A percentile compares a stretch with the other conserved stretches of the same genome.
Evolutionary conservation across 495 filamentous ascomycete genomes (phyloP).

Genomic region (Lepraria neglecta): DNA sequence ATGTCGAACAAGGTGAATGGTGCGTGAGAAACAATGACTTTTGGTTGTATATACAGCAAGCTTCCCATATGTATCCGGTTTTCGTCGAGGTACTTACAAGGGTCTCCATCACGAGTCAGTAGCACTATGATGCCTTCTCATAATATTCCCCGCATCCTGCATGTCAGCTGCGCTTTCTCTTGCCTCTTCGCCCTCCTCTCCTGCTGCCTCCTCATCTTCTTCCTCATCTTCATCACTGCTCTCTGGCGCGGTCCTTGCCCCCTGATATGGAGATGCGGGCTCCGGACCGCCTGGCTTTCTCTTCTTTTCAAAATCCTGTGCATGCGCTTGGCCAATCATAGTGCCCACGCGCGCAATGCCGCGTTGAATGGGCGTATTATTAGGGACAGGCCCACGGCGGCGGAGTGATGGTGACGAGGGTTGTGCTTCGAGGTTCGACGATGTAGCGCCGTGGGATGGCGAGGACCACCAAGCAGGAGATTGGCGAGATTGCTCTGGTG

Average conservation of each 20-base stretch:
- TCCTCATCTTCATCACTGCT: constrained; percentile 32
- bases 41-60: constrained; percentile 1
- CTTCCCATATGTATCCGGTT: constrained; percentile 4
- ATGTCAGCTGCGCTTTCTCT: constrained; percentile 19
- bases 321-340: constrained; percentile 67
- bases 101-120: not conserved
- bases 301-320: constrained; percentile 80
- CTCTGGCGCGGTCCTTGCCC: constrained; percentile 15
- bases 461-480: constrained; percentile 10
- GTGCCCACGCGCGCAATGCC: constrained; percentile 48
- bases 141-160: constrained; percentile 26
- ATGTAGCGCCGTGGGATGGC: constrained; percentile 16
- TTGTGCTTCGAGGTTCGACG: constrained; percentile 25
- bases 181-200: constrained; percentile 24
- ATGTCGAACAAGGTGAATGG: no score
- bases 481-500: not conserved
- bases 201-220: constrained; percentile 27
- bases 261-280: constrained; percentile 19
- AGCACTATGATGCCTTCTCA: constrained; percentile 27
- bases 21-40: not conserved
- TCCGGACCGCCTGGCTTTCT: constrained; percentile 39
- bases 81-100: not conserved
- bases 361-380: constrained; percentile 24
- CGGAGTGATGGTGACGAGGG: constrained; percentile 24
- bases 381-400: constrained; percentile 24